These are phyloP conservation scores for Pseudozyma pruni DNA, from an alignment of 1,284 basidiomycete genomes.

Conservation along the genomic window DNA sequence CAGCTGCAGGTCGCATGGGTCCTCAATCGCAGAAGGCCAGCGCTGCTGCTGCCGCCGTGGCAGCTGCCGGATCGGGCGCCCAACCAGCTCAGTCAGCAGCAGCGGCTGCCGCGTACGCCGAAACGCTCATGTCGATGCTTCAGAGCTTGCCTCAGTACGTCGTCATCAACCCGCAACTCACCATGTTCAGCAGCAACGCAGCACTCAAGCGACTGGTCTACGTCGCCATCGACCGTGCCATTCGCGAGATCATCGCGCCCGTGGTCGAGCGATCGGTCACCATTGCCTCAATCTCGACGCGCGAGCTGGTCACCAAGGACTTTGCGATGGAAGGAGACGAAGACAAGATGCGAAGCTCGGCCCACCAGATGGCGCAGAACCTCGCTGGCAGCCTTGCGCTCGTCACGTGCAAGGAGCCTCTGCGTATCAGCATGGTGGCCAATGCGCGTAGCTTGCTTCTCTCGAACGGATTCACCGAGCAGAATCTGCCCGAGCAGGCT, in stretches of 20 bases:
- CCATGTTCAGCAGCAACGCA: conserved; percentile 78
- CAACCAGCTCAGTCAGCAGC: conserved; percentile 47
- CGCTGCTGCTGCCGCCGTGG: conserved; percentile 38
- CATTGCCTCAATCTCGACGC: conserved; percentile 96
- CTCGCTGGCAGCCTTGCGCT: conserved; percentile 94
- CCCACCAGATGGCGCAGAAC: conserved; percentile 96
- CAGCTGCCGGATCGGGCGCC: conserved; percentile 43
- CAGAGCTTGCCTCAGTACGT: conserved; percentile 79
- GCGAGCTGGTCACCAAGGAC: conserved; percentile 95
- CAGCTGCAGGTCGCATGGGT: conserved; percentile 31
- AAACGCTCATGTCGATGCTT: conserved; percentile 77
- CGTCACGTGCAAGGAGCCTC: conserved; percentile 97
- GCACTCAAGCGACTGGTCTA: conserved; percentile 91
- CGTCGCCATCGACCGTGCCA: conserved; percentile 90
- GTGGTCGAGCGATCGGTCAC: conserved; percentile 99
- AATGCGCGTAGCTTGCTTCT: conserved; percentile 78
- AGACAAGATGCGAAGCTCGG: conserved; percentile 87
- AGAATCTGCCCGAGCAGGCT: conserved; percentile 71
- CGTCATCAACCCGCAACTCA: conserved; percentile 76
- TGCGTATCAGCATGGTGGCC: conserved; percentile 89
- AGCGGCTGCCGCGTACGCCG: conserved; percentile 69
- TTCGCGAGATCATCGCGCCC: conserved; percentile 96
- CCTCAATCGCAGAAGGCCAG: conserved; percentile 47
- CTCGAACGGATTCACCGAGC: conserved; percentile 73
- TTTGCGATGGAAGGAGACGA: conserved; percentile 95